Evolutionary conservation across 1,284 basidiomycete genomes (phyloP).

Genomic region (Rugiboletus extremiorientalis): DNA sequence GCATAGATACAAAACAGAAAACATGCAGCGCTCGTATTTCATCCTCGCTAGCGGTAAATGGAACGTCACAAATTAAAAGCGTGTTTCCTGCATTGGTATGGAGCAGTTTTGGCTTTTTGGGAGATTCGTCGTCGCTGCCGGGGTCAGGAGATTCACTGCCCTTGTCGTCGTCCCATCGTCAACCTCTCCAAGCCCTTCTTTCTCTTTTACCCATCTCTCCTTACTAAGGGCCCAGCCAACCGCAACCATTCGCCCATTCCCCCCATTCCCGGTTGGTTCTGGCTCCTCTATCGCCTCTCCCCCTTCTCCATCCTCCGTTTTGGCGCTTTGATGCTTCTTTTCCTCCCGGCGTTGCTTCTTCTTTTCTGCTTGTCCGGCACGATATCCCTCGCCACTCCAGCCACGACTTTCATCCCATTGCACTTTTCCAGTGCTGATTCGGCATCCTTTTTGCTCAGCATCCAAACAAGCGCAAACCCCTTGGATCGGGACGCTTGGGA

Average conservation of each 20-base stretch:
- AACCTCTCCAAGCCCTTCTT: slow-evolving; percentile 50
- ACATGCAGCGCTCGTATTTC: slow-evolving; percentile 80
- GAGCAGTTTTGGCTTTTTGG: slow-evolving; percentile 72
- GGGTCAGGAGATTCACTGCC: slow-evolving; percentile 45
- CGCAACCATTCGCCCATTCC: slow-evolving; percentile 71
- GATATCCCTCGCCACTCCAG: slow-evolving; percentile 66
- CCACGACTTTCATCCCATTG: slow-evolving; percentile 75
- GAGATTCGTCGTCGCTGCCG: slow-evolving; percentile 39
- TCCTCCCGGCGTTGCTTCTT: slow-evolving; percentile 65
- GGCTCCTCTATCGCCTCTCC: slow-evolving; percentile 40
- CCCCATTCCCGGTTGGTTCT: slow-evolving; percentile 34
- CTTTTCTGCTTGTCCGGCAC: slow-evolving; percentile 75
- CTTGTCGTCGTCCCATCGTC: slow-evolving; percentile 38
- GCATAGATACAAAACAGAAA: neutral
- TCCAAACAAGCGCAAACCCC: slow-evolving; percentile 97
- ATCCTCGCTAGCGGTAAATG: slow-evolving; percentile 90
- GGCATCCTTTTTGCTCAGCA: slow-evolving; percentile 84
- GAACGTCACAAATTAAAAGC: slow-evolving; percentile 92
- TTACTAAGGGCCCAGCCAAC: slow-evolving; percentile 98
- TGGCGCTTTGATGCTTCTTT: slow-evolving; percentile 44
- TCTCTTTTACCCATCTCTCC: slow-evolving; percentile 86
- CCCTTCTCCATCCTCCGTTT: slow-evolving; percentile 35
- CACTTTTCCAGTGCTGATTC: slow-evolving; percentile 81
- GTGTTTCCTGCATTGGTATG: slow-evolving; percentile 86
- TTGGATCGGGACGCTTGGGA: slow-evolving; percentile 47